Evolutionary conservation across 2,329 filamentous ascomycete genomes (phyloP), one percentile per base, ranked within the genome.

Genomic region (Mariannaea elegans): DNA sequence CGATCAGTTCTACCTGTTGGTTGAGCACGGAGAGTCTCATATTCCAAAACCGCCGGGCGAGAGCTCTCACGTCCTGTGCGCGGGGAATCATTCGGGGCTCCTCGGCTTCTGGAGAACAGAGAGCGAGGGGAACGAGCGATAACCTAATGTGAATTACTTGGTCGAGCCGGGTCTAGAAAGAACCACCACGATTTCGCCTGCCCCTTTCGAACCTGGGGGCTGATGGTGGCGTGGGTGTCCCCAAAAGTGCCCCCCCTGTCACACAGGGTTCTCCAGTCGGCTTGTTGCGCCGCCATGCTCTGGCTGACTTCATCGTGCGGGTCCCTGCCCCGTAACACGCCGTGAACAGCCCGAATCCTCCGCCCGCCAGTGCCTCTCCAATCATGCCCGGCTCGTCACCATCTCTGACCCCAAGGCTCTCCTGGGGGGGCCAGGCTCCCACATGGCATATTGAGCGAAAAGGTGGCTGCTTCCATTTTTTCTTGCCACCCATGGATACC

Each of bases 231-330:
- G 42, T 61, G 29, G 29, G 38, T 21, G 21, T 24, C 32, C 41
- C 46, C 19, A 24, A 29, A 51, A 18, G 32, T 44, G 41, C 50
- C 27, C 48, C 41, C 44, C 23, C 19, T 34, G 41, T 32, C 41
- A 16, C 27, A 58, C 61, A 58, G 54, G 68, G 66, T 70, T 70
- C 68, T 70, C 68, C 68, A 70, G 59, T 47, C 53, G 61, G 57
- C 57, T 50, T 67, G 48, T 54, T 39, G 13, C 50, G 42, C 36
- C 46, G 38, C 27, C 39, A 38, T 10, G 31, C 31, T 34, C 38
- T 53, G 56, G 60, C 62, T 70, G 67, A 67, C 64, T 63, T 66
- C 67, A 63, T 66, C 59, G 51, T 34, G 67, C 61, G 65, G 64
- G 61, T 55, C 57, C 32, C 16, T 38, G 18, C 23, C 59, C 62